These are phyloP conservation scores for Diversispora eburnea DNA, from an alignment of 192 early-diverging fungal genomes.

Conservation along the genomic window DNA sequence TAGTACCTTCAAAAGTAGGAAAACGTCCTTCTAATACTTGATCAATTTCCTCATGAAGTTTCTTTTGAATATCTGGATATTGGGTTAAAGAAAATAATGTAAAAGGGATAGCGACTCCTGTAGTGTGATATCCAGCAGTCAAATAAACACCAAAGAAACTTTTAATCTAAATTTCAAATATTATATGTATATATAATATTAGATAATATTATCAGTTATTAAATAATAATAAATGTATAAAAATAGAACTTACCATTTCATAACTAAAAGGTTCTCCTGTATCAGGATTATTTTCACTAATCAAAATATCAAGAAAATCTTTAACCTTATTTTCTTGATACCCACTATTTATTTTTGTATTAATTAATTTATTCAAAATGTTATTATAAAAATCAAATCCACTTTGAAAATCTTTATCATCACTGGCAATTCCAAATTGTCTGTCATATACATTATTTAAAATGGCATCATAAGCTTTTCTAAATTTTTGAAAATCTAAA, in stretches of 20 bases:
- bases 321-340: neutral
- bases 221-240: neutral
- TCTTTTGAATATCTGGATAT: neutral
- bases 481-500: neutral
- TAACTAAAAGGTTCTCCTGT: constrained; percentile 10
- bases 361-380: neutral
- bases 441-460: constrained; percentile 9
- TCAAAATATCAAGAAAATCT: constrained; percentile 11
- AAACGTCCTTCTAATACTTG: neutral
- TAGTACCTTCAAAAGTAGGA: neutral
- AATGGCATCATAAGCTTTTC: neutral
- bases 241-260: neutral
- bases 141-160: neutral
- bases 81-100: neutral
- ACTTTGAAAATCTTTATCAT: neutral
- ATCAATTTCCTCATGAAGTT: constrained; percentile 21
- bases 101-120: constrained; percentile 4
- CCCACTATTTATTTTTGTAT: neutral
- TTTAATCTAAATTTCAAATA: neutral
- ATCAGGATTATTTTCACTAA: constrained; percentile 7
- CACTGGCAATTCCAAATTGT: constrained; percentile 5
- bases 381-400: neutral
- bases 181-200: neutral
- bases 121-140: constrained; percentile 14
- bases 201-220: neutral